Conservation (phyloP, 169 alveolate genomes). For the Eimeria maxima region DNA sequence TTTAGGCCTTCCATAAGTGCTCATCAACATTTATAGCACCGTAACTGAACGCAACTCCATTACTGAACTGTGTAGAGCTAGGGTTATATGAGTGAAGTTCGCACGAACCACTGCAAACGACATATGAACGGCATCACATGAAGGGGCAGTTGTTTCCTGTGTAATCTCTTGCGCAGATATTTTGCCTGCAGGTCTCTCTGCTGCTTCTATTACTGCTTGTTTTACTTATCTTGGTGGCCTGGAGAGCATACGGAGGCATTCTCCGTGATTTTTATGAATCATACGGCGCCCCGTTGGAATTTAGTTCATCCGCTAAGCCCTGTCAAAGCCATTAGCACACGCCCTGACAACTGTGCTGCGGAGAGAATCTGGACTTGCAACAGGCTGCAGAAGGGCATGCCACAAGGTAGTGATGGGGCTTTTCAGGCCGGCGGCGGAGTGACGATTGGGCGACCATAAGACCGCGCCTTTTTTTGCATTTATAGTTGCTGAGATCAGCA, state of each 20-base stretch:
- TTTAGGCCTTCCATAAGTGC: neutral
- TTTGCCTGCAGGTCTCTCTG: conserved; percentile 73
- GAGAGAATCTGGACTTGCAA: neutral
- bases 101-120: neutral
- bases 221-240: conserved; percentile 62
- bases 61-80: neutral
- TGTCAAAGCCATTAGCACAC: neutral
- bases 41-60: neutral
- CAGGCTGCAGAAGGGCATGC: neutral
- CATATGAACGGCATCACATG: neutral
- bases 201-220: conserved; percentile 42
- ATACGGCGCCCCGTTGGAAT: conserved; percentile 67
- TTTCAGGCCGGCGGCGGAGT: neutral
- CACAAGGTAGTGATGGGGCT: neutral
- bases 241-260: conserved; percentile 69
- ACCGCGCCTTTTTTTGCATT: neutral
- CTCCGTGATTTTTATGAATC: conserved; percentile 62
- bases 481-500: neutral
- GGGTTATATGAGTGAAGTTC: neutral
- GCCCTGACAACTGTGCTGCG: neutral
- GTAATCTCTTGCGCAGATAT: conserved; percentile 42
- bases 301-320: neutral
- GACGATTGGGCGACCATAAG: neutral
- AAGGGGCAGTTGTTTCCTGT: neutral
- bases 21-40: neutral